Evolutionary conservation across 441 rosid genomes (phyloP).

Genomic region (Syzygium malaccense): DNA sequence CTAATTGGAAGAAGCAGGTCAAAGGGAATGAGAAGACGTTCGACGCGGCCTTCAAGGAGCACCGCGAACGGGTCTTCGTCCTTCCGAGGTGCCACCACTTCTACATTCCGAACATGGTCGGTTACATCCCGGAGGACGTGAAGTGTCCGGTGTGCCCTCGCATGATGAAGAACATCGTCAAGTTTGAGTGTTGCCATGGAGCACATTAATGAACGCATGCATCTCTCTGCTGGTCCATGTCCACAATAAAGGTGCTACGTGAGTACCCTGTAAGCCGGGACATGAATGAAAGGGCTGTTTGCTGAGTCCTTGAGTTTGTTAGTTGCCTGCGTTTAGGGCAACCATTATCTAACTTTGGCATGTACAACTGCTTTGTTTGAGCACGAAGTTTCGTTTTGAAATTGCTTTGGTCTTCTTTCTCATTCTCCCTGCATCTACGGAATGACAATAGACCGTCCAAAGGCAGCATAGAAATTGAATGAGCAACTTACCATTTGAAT

Average conservation of each 20-base stretch:
- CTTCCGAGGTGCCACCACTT: neutral
- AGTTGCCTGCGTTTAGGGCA: neutral
- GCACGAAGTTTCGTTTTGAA: neutral
- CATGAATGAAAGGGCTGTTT: neutral
- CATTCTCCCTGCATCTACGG: neutral
- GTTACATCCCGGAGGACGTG: conserved; percentile 1
- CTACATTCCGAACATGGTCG: neutral
- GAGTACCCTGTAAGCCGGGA: neutral
- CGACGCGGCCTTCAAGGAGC: neutral
- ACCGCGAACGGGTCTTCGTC: neutral
- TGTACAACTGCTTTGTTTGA: neutral
- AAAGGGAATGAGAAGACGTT: neutral
- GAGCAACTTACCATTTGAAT: neutral
- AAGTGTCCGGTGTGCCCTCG: conserved; percentile 3
- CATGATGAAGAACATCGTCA: conserved; percentile 4
- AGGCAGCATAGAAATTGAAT: neutral
- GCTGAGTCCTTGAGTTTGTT: neutral
- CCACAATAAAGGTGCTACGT: neutral
- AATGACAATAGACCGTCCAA: neutral
- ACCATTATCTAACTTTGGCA: neutral
- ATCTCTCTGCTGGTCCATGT: neutral
- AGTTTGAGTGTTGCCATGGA: conserved; percentile 8
- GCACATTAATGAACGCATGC: neutral
- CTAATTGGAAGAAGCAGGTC: conserved; percentile 3
- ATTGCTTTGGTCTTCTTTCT: neutral